Evolutionary conservation across 2,329 filamentous ascomycete species (phyloP), one percentile per base, ranked within the genome.

Genomic region (Penicillium sp.): DNA sequence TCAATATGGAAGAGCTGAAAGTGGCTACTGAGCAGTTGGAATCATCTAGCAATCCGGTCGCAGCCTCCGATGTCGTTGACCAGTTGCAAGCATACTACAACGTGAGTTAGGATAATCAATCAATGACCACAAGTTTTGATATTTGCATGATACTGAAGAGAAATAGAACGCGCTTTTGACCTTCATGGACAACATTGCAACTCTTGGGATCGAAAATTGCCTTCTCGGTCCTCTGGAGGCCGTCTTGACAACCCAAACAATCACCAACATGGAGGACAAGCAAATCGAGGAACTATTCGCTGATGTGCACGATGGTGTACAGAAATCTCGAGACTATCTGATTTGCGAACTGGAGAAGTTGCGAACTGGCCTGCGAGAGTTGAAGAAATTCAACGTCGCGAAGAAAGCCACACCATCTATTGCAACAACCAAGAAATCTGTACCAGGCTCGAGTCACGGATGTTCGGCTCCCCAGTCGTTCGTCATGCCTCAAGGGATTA

Each of bases 31-130:
- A 31, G 1, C 11, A 33, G 1, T 8, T 58, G 22, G 36, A 61
- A 26, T 19, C 35, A 5, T 48, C 51, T 22, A 61, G 54, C 40
- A 45, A 70, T 33, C 37, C 69, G 69, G 77, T 77, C 48, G 74
- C 71, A 0, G 74, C 70, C 0, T 69, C 74, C 0, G 72, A 72
- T 1, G 19, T 47, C 14, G 9, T 53, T n/a, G 43, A 41, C 37
- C 80, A 55, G 43, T 59, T 55, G 47, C 49, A 57, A 8, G 40
- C 61, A 1, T 65, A 67, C 17, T 70, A 67, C 38, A 58, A 65
- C 9, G 63, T 65, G 16, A 61, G 61, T 49, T 26, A 12, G 2
- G 16, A 17, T 6, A 49, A 17, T 12, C 10, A 26, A 33, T 14
- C 14, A 17, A 14, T 4, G 3, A 19, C 1, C 4, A 31, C n/a